Evolutionary conservation across 352 stramenopile species (phyloP).

Genomic region (Phytophthora megakarya): DNA sequence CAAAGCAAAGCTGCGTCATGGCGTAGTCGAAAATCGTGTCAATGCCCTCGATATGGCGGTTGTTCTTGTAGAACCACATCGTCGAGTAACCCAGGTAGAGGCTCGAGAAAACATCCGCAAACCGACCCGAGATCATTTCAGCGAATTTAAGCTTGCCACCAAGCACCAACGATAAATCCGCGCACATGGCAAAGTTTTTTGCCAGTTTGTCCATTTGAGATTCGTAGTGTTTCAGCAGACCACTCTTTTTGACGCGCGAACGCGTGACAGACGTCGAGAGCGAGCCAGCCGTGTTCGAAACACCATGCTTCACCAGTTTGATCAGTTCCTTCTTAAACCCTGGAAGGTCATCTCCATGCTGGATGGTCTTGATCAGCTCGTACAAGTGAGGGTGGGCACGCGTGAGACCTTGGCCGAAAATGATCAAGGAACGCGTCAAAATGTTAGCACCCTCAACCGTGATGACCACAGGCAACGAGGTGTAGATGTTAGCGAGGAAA

Average conservation of each 20-base stretch:
- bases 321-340: conserved; percentile 94
- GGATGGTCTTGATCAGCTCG: conserved; percentile 96
- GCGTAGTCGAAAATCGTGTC: conserved; percentile 97
- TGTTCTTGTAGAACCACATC: conserved; percentile 96
- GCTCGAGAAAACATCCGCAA: conserved; percentile 96
- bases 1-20: conserved; percentile 95
- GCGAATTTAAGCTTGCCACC: conserved; percentile 98
- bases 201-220: conserved; percentile 96
- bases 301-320: conserved; percentile 94
- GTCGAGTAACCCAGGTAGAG: conserved; percentile 98
- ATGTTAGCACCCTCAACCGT: conserved; percentile 99
- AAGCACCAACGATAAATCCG: conserved; percentile 96
- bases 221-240: conserved; percentile 96
- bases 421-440: conserved; percentile 96
- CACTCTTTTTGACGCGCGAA: conserved; percentile 89
- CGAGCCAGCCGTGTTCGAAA: conserved; percentile 92
- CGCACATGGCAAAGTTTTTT: conserved; percentile 96
- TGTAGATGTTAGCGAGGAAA: conserved; percentile 96
- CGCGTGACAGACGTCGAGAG: conserved; percentile 90
- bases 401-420: conserved; percentile 98
- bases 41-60: conserved; percentile 93
- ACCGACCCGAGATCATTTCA: conserved; percentile 97
- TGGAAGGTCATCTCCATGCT: conserved; percentile 93
- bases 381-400: conserved; percentile 97
- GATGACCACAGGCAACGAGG: conserved; percentile 96